A percentile compares a stretch with the other conserved stretches of the same genome.
Conservation (phyloP, 2,329 filamentous ascomycete species). For the Ceratocystis albifundus region DNA sequence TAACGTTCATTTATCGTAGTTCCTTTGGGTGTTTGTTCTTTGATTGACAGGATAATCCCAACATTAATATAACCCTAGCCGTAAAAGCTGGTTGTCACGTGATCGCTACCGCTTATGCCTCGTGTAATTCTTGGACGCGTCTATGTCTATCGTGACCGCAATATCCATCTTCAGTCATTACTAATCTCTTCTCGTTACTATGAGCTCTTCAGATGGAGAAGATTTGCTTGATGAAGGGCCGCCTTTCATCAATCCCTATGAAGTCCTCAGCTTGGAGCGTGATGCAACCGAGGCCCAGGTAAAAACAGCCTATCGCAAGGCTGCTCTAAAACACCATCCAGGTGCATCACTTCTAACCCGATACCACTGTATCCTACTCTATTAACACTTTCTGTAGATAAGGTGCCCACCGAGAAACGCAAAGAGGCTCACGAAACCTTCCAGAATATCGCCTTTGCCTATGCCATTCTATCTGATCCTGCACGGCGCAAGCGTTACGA, state of each 20-base stretch:
- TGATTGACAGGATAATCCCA: no score
- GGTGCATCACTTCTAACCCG: constrained; percentile 40
- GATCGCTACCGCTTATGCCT: not conserved
- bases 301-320: constrained; percentile 84
- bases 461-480: constrained; percentile 80
- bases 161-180: no score
- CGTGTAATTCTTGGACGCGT: no score
- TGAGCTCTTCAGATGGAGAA: constrained; percentile 17
- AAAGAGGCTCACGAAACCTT: constrained; percentile 67
- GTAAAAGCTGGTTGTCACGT: not conserved
- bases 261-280: constrained; percentile 59
- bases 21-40: no score
- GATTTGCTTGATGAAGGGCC: constrained; percentile 39
- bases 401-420: constrained; percentile 57
- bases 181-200: not conserved
- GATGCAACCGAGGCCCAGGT: constrained; percentile 66
- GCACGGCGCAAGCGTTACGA: constrained; percentile 77
- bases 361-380: not conserved
- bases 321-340: constrained; percentile 76
- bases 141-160: no score
- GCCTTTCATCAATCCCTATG: constrained; percentile 63
- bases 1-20: no score
- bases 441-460: constrained; percentile 85
- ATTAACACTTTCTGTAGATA: constrained; percentile 46
- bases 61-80: no score